Evolutionary conservation across 23 red algal genomes (phyloP), one percentile per base, ranked within the genome.

Genomic region (Gracilaria domingensis): DNA sequence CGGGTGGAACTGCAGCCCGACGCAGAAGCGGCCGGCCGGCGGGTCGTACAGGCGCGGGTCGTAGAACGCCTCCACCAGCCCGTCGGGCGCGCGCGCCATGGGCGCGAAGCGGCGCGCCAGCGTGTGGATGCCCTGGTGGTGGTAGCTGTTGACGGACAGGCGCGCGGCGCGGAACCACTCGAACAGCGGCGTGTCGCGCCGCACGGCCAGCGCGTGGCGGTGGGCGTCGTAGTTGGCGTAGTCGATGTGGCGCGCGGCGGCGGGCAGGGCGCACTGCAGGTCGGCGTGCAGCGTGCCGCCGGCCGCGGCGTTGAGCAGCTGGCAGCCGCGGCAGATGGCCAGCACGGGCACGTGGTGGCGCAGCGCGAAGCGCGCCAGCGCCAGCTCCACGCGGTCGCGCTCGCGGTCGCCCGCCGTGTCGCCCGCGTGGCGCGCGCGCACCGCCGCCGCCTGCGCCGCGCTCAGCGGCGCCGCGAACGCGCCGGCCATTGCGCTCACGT

Each of bases 1-100:
- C 13, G 97, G 97, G 81, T 98, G 97, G 75, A 98, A 98, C 88
- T 98, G 97, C 21, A 98, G 84, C 30, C 97, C 97, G 37, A 98
- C 93, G 45, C 80, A 36, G 58, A 96, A 98, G 39, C 83, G 73
- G 17, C 90, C 97, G n/a, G 1, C 12, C 2, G 74, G 56, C 23
- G 91, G 90, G 34, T 96, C 84, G 66, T 91, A 96, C 6, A 51
- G 37, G 4, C 18, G 21, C 21, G 61, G 32, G 44, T 96, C 94
- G 75, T 98, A 98, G 64, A 88, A 98, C 32, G 91, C 97, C 84
- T 98, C 97, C 1, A 94, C 51, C 23, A 98, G 72, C 2, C 97
- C 97, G 77, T 98, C 97, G 20, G 93, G 93, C 23, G 97, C 51
- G 56, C 39, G 53, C 7, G 93, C 97, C 93, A 98, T 95, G 49